These are phyloP conservation scores for Microcyclosporella mali DNA, from an alignment of 2,329 filamentous ascomycete genomes.

Conservation along the genomic window DNA sequence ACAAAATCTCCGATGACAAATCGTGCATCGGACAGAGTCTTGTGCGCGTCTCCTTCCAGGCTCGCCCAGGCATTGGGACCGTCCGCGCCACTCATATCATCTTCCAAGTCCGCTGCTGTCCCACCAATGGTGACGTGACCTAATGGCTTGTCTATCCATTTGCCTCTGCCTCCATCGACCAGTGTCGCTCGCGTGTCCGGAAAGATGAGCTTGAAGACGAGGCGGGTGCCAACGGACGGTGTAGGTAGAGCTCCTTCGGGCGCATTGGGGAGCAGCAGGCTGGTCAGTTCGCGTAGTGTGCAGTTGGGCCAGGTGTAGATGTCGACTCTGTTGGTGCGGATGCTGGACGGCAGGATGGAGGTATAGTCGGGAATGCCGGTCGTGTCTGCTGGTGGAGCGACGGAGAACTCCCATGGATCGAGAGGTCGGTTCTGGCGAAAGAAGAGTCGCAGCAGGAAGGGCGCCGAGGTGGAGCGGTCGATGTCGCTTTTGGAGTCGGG, in stretches of 20 bases:
- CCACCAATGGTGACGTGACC: constrained; percentile 70
- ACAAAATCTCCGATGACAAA: constrained; percentile 90
- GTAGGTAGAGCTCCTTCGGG: constrained; percentile 60
- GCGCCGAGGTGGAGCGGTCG: constrained; percentile 65
- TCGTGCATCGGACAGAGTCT: constrained; percentile 67
- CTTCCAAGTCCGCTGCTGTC: constrained; percentile 24
- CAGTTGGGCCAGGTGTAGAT: constrained; percentile 84
- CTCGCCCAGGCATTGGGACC: constrained; percentile 31
- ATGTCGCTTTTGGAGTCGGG: constrained; percentile 39
- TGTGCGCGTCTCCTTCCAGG: constrained; percentile 55
- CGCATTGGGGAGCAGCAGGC: constrained; percentile 64
- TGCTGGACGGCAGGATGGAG: constrained; percentile 53
- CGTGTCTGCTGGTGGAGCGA: constrained; percentile 39
- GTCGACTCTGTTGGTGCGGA: constrained; percentile 46
- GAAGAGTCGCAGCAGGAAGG: constrained; percentile 81
- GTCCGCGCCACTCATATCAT: constrained; percentile 33
- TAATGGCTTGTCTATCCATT: constrained; percentile 72
- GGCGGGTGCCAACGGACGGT: constrained; percentile 70
- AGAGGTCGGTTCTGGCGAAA: constrained; percentile 70
- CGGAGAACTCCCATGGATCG: constrained; percentile 64
- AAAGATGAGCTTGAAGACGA: constrained; percentile 83
- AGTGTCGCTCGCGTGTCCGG: constrained; percentile 58
- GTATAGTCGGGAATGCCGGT: constrained; percentile 29
- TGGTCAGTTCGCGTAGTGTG: constrained; percentile 72
- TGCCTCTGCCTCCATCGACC: constrained; percentile 43